Conservation (phyloP, 768 basidiomycete genomes). For the Rhizopogon roseolus region DNA sequence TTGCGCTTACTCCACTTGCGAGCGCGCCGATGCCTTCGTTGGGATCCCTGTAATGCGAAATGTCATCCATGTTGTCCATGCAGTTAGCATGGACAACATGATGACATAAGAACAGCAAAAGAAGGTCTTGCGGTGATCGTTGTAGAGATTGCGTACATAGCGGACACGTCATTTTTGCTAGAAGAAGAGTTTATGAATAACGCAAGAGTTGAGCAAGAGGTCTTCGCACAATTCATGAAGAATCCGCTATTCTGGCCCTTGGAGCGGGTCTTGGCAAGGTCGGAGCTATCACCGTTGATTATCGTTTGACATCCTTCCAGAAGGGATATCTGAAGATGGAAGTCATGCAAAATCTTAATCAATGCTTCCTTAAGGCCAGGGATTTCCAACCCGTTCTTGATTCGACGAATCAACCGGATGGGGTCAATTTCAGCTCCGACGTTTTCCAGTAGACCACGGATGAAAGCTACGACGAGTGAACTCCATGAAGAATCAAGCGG, state of each 20-base stretch:
- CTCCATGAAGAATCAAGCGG: not conserved
- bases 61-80: conserved; percentile 56
- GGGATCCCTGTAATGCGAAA: conserved; percentile 59
- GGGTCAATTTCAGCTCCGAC: conserved; percentile 96
- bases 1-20: conserved; percentile 50
- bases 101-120: conserved; percentile 79
- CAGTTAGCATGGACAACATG: conserved; percentile 85
- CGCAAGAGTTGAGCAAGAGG: not conserved
- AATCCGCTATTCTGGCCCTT: conserved; percentile 78
- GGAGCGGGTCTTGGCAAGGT: conserved; percentile 65
- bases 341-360: conserved; percentile 96
- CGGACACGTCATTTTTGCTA: conserved; percentile 63
- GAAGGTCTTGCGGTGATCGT: conserved; percentile 53
- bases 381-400: conserved; percentile 95
- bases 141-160: conserved; percentile 61
- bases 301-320: conserved; percentile 91
- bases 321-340: conserved; percentile 89
- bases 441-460: conserved; percentile 91
- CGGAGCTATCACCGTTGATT: conserved; percentile 75
- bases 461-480: conserved; percentile 59
- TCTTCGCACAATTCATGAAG: conserved; percentile 63
- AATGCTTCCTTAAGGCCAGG: conserved; percentile 91
- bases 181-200: not conserved
- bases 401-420: conserved; percentile 87
- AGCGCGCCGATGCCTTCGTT: conserved; percentile 36